Percentiles rank a stretch among this genome's conserved stretches.
Conservation (phyloP, 768 basidiomycete genomes). For the Collybiopsis luxurians region DNA sequence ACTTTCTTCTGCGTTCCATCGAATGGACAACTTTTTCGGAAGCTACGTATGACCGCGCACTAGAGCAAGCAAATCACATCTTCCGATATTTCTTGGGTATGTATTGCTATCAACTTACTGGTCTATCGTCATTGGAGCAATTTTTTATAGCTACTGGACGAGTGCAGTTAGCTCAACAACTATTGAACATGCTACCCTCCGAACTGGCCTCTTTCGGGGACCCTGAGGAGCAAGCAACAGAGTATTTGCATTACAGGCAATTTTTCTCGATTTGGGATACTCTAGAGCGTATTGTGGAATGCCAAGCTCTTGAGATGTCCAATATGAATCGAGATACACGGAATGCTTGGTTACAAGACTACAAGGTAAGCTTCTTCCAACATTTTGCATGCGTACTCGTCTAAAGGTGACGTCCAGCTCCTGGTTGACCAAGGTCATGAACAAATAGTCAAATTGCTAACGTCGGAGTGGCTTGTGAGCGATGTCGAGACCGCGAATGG, state of each 20-base stretch:
- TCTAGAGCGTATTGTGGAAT: constrained; percentile 59
- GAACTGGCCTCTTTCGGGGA: constrained; percentile 62
- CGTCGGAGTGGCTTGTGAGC: constrained; percentile 71
- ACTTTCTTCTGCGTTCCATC: constrained; percentile 75
- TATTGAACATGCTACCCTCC: constrained; percentile 59
- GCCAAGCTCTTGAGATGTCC: constrained; percentile 53
- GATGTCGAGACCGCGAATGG: constrained; percentile 39
- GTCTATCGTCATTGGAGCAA: constrained; percentile 3
- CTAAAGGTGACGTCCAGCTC: constrained; percentile 29
- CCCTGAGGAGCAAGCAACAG: constrained; percentile 69
- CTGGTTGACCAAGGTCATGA: constrained; percentile 65
- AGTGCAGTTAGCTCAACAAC: constrained; percentile 59
- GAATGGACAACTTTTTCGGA: constrained; percentile 89
- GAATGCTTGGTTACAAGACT: constrained; percentile 61
- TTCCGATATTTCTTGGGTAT: constrained; percentile 86
- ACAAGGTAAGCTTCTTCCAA: constrained; percentile 41
- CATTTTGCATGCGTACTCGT: background rate
- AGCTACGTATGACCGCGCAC: constrained; percentile 70
- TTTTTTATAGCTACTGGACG: constrained; percentile 61
- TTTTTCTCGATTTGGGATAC: constrained; percentile 77
- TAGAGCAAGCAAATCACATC: constrained; percentile 87
- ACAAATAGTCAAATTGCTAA: constrained; percentile 67
- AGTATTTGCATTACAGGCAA: constrained; percentile 76
- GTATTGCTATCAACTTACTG: constrained; percentile 14
- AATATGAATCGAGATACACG: constrained; percentile 59